These are phyloP conservation scores for Xylariaceae sp. DNA, from an alignment of 2,329 filamentous ascomycete genomes.

Conservation along the genomic window DNA sequence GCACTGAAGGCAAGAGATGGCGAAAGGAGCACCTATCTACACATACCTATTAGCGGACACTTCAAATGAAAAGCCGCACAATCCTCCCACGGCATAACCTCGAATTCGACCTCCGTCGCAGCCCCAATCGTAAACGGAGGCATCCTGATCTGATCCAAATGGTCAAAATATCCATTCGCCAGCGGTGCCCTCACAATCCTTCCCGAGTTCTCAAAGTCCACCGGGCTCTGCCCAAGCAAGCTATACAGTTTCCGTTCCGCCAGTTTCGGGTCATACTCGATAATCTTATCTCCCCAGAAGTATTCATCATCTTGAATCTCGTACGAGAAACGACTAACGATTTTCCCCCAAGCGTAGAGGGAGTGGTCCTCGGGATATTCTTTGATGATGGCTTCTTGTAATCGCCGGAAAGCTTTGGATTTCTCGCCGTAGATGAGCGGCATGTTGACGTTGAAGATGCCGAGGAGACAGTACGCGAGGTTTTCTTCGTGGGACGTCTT, in stretches of 20 bases:
- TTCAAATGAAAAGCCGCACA: neutral
- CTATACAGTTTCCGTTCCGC: neutral
- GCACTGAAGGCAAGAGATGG: neutral
- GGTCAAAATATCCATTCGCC: neutral
- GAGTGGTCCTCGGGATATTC: constrained; percentile 22
- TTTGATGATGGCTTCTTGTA: constrained; percentile 23
- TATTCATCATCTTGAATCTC: neutral
- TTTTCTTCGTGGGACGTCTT: constrained; percentile 25
- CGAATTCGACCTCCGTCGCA: no score
- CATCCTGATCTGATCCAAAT: neutral
- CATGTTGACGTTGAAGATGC: constrained; percentile 29
- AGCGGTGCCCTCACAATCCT: neutral
- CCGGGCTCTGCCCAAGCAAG: constrained; percentile 5
- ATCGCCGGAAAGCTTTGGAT: constrained; percentile 20
- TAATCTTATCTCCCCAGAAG: neutral
- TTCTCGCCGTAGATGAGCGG: constrained; percentile 29
- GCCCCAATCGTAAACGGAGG: neutral
- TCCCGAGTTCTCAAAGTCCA: constrained; percentile 6
- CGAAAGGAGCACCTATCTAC: no score
- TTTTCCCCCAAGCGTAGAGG: constrained; percentile 23
- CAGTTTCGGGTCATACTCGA: neutral
- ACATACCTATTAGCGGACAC: constrained; percentile 1
- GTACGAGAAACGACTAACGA: neutral
- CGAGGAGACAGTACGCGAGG: constrained; percentile 27
- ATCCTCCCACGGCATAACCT: neutral